Percentiles rank a stretch among this genome's conserved stretches.
Evolutionary conservation across 176 grass and related monocot species (phyloP).

Genomic region (Oryza longistaminata): DNA sequence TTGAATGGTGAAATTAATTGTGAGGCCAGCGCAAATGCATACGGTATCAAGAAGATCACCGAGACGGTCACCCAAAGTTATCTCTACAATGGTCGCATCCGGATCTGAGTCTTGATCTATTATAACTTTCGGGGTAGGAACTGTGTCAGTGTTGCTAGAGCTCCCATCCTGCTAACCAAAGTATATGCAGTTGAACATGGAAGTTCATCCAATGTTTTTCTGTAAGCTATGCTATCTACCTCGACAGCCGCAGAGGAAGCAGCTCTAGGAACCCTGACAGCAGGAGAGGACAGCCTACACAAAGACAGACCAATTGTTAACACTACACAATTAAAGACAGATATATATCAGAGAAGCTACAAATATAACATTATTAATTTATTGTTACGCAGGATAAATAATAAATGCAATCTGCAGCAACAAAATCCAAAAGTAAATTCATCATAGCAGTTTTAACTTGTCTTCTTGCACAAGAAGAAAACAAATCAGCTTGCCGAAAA

Average conservation of each 20-base stretch:
- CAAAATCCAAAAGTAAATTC: slow-evolving; percentile 11
- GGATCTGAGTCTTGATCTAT: slow-evolving; percentile 98
- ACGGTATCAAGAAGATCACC: slow-evolving; percentile 98
- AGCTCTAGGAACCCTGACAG: slow-evolving; percentile 65
- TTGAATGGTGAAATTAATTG: slow-evolving; percentile 15
- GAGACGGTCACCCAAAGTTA: slow-evolving; percentile 97
- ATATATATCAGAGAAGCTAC: not conserved
- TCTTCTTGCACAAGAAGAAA: not conserved
- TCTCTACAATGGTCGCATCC: slow-evolving; percentile 90
- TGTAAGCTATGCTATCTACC: slow-evolving; percentile 62
- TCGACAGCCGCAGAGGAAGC: slow-evolving; percentile 74
- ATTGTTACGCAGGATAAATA: not conserved
- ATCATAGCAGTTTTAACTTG: not conserved
- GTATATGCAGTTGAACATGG: slow-evolving; percentile 46
- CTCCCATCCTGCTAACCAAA: slow-evolving; percentile 71
- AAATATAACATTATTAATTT: not conserved
- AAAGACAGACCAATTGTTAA: slow-evolving; percentile 24
- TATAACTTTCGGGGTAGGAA: slow-evolving; percentile 93
- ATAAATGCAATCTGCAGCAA: not conserved
- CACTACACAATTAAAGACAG: slow-evolving; percentile 16
- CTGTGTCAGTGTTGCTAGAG: slow-evolving; percentile 65
- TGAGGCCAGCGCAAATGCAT: slow-evolving; percentile 37
- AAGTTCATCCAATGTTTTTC: slow-evolving; percentile 54
- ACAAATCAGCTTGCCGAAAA: slow-evolving; percentile 1
- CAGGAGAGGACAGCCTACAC: slow-evolving; percentile 46